Percentiles rank a stretch among this genome's conserved stretches.
These are phyloP conservation scores for Trichoderma atroviride DNA, from an alignment of 2,329 filamentous ascomycete genomes.

Conservation along the genomic window DNA sequence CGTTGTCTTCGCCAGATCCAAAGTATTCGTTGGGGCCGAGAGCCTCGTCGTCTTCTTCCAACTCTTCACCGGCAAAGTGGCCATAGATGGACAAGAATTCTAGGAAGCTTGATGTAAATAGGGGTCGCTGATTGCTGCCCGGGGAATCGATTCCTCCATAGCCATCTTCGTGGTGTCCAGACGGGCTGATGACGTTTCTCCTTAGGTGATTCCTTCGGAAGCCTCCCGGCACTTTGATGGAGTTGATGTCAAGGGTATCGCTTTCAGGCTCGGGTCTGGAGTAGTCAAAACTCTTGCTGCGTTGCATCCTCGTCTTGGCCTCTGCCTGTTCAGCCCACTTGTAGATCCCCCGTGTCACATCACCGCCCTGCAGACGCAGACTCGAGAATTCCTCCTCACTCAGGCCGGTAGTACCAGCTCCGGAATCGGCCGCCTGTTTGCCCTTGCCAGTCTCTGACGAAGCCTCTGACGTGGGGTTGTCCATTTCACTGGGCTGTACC, in stretches of 20 bases:
- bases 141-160: constrained; percentile 43
- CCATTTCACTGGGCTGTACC: constrained; percentile 65
- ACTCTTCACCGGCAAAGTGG: constrained; percentile 94
- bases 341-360: constrained; percentile 93
- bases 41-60: constrained; percentile 94
- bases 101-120: constrained; percentile 90
- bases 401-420: constrained; percentile 38
- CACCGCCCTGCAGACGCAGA: constrained; percentile 87
- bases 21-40: constrained; percentile 90
- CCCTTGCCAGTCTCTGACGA: constrained; percentile 55
- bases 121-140: constrained; percentile 45
- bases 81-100: constrained; percentile 95
- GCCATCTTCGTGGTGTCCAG: constrained; percentile 37
- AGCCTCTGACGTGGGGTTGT: constrained; percentile 50
- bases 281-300: constrained; percentile 86
- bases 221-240: constrained; percentile 90
- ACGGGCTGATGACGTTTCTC: constrained; percentile 68
- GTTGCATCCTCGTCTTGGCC: constrained; percentile 65
- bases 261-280: constrained; percentile 77
- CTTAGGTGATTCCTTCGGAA: constrained; percentile 90
- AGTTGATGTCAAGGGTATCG: constrained; percentile 80
- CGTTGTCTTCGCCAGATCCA: constrained; percentile 71
- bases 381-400: constrained; percentile 89
- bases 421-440: constrained; percentile 52
- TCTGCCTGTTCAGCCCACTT: constrained; percentile 92